Evolutionary conservation across 148 eudicot species (phyloP).

Genomic region (Chenopodium formosanum): DNA sequence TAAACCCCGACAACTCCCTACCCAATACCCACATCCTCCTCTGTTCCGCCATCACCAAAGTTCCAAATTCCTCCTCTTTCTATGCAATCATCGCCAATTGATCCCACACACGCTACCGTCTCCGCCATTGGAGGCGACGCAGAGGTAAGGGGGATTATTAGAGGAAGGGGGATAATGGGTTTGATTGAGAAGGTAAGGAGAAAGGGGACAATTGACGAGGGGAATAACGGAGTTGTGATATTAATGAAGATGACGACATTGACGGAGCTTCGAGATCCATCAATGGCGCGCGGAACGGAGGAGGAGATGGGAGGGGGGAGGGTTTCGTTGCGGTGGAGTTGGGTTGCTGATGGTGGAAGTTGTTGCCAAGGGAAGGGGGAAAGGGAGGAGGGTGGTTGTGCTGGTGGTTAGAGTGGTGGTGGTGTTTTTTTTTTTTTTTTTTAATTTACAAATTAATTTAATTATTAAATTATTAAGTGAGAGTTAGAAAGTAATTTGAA

Average conservation of each 20-base stretch:
- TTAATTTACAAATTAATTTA: too few relatives aligned
- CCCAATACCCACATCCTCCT: too few relatives aligned
- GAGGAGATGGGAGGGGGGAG: too few relatives aligned
- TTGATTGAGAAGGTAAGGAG: conserved; percentile 11
- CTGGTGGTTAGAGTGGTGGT: too few relatives aligned
- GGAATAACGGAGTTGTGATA: conserved; percentile 51
- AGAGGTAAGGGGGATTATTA: conserved; percentile 14
- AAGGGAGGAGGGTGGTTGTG: too few relatives aligned
- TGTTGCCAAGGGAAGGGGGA: too few relatives aligned
- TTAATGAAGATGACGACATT: conserved; percentile 43
- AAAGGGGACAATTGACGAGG: conserved; percentile 14
- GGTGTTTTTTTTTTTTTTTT: too few relatives aligned
- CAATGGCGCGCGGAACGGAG: background rate
- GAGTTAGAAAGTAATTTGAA: too few relatives aligned
- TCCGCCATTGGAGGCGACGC: conserved; percentile 20
- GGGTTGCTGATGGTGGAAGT: too few relatives aligned
- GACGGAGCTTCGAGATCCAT: background rate
- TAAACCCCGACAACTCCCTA: too few relatives aligned
- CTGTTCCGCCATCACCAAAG: conserved; percentile 23
- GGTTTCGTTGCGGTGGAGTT: too few relatives aligned
- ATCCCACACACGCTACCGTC: conserved; percentile 21
- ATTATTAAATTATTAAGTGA: too few relatives aligned
- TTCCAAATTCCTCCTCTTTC: conserved; percentile 23
- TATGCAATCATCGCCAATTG: conserved; percentile 20
- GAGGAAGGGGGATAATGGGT: conserved; percentile 3